A percentile compares a stretch with the other conserved stretches of the same genome.
phyloP scores from a whole-genome alignment of 2,329 filamentous ascomycete genomes.

The Bretziella fagacearum region DNA sequence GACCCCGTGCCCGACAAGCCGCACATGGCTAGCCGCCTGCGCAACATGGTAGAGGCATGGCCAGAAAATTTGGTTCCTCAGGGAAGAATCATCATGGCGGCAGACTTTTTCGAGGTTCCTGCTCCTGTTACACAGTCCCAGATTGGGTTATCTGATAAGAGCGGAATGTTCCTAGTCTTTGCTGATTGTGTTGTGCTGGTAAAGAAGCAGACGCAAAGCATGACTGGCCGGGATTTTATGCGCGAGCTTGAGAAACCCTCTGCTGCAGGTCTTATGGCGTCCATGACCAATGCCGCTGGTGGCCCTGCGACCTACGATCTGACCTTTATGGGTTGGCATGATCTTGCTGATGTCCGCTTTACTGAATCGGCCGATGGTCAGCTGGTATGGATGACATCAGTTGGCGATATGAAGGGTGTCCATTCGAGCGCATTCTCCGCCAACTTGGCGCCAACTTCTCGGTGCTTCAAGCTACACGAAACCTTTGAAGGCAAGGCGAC shows the following conservation, averaged over 20 bases:
- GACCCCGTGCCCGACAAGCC: slow-evolving; percentile 51
- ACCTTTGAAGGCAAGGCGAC: slow-evolving; percentile 60
- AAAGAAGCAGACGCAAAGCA: slow-evolving; percentile 47
- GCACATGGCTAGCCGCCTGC: slow-evolving; percentile 55
- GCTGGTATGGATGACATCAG: slow-evolving; percentile 51
- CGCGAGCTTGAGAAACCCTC: slow-evolving; percentile 74
- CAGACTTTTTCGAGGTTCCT: slow-evolving; percentile 61
- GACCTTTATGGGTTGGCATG: slow-evolving; percentile 56
- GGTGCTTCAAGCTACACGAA: slow-evolving; percentile 57
- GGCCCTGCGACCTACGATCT: slow-evolving; percentile 52
- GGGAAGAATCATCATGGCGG: slow-evolving; percentile 64
- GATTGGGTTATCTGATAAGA: slow-evolving; percentile 20
- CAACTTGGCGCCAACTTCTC: slow-evolving; percentile 28
- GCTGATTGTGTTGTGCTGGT: slow-evolving; percentile 65
- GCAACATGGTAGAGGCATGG: slow-evolving; percentile 63
- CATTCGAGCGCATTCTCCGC: slow-evolving; percentile 18
- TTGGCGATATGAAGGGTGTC: slow-evolving; percentile 38
- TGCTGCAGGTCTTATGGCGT: slow-evolving; percentile 42
- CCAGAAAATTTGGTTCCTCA: slow-evolving; percentile 52
- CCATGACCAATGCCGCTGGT: slow-evolving; percentile 45
- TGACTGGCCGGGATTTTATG: slow-evolving; percentile 58
- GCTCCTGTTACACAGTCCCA: slow-evolving; percentile 41
- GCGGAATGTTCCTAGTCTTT: slow-evolving; percentile 66
- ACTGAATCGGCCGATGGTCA: slow-evolving; percentile 51
- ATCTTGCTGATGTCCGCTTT: slow-evolving; percentile 52